Evolutionary conservation across 169 alveolate species (phyloP).

Genomic region (Plasmodium ovale): DNA sequence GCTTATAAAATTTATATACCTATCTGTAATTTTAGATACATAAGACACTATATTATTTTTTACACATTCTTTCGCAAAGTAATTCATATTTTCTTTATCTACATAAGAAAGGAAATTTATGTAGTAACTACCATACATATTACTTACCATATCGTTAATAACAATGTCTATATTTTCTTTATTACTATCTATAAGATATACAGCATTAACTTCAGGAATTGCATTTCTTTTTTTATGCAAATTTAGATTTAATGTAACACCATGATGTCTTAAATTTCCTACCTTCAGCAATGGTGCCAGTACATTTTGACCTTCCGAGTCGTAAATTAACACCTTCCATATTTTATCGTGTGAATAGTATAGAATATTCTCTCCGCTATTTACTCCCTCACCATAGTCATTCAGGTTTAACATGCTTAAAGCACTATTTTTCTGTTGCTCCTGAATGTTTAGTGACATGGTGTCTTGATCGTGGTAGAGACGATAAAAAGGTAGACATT

Average conservation of each 20-base stretch:
- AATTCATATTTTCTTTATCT: slow-evolving; percentile 80
- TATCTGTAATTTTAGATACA: slow-evolving; percentile 89
- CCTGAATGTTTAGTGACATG: slow-evolving; percentile 69
- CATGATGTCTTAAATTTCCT: slow-evolving; percentile 89
- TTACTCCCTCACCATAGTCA: slow-evolving; percentile 34
- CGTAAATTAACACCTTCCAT: slow-evolving; percentile 90
- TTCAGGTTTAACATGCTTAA: slow-evolving; percentile 57
- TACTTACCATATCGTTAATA: slow-evolving; percentile 86
- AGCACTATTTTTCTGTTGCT: slow-evolving; percentile 69
- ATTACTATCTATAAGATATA: slow-evolving; percentile 83
- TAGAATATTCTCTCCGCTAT: slow-evolving; percentile 72
- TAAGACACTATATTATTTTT: slow-evolving; percentile 84
- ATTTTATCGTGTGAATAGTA: slow-evolving; percentile 81
- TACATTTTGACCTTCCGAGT: slow-evolving; percentile 84
- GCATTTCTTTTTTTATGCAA: slow-evolving; percentile 82
- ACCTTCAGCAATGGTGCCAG: slow-evolving; percentile 87
- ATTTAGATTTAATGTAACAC: slow-evolving; percentile 88
- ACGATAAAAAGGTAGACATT: no score
- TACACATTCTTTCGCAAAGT: slow-evolving; percentile 86
- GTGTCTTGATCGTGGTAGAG: no score
- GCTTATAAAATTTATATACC: slow-evolving; percentile 88
- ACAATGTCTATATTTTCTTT: slow-evolving; percentile 81
- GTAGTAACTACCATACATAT: slow-evolving; percentile 87
- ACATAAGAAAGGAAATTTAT: slow-evolving; percentile 88
- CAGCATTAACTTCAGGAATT: slow-evolving; percentile 91